Percentiles rank a stretch among this genome's conserved stretches.
phyloP scores from a whole-genome alignment of 2,329 filamentous ascomycete species.

The Myriosclerotinia duriaeana region DNA sequence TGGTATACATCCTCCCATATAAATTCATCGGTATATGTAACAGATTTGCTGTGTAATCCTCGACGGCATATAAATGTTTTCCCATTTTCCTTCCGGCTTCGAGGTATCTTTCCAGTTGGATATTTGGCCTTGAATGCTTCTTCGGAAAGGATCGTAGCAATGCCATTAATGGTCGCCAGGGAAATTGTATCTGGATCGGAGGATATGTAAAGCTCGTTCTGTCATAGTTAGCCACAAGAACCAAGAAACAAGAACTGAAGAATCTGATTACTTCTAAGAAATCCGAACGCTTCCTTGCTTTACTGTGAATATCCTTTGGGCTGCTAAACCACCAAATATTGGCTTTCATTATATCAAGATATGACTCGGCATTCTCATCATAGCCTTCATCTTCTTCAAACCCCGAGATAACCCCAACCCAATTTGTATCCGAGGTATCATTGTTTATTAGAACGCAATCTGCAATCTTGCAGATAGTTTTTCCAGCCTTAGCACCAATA shows the following conservation, averaged over 20 bases:
- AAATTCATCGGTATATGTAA: conserved; percentile 90
- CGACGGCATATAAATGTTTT: conserved; percentile 89
- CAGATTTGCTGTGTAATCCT: conserved; percentile 84
- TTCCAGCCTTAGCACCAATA: conserved; percentile 74
- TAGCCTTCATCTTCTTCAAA: conserved; percentile 76
- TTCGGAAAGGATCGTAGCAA: conserved; percentile 75
- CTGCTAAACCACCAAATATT: conserved; percentile 89
- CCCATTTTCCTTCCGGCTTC: conserved; percentile 70
- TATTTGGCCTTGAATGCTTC: conserved; percentile 66
- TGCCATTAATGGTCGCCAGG: conserved; percentile 85
- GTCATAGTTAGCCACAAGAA: conserved; percentile 28
- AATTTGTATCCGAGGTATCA: conserved; percentile 81
- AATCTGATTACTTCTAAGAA: conserved; percentile 59
- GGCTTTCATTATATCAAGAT: conserved; percentile 21
- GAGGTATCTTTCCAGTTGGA: conserved; percentile 72
- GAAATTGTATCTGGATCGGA: conserved; percentile 85
- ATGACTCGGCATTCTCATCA: conserved; percentile 57
- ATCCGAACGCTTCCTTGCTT: conserved; percentile 78
- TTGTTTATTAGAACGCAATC: conserved; percentile 86
- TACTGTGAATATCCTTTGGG: conserved; percentile 83
- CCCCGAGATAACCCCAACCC: conserved; percentile 85
- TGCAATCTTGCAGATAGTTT: conserved; percentile 76
- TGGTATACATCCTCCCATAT: conserved; percentile 82
- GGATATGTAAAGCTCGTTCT: conserved; percentile 92
- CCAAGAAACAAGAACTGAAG: background rate